phyloP scores from a whole-genome alignment of 352 stramenopile genomes.

The Globisporangium middletonii region DNA sequence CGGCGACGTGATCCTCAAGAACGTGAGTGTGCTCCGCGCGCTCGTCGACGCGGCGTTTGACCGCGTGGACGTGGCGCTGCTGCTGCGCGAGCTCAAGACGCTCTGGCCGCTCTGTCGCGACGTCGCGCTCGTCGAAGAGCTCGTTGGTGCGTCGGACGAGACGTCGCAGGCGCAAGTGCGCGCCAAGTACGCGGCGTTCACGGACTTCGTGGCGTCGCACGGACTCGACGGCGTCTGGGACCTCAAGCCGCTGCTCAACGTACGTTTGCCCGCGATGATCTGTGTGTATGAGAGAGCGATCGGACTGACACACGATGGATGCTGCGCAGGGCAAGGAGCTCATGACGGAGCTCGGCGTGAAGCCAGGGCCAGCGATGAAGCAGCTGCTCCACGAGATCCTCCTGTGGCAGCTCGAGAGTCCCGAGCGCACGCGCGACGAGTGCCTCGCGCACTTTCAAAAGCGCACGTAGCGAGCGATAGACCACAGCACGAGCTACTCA shows the following conservation, averaged over 20 bases:
- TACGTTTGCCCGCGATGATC: conserved; percentile 15
- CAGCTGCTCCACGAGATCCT: conserved; percentile 49
- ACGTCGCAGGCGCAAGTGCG: conserved; percentile 4
- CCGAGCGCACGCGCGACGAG: conserved; percentile 44
- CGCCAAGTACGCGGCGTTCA: conserved; percentile 35
- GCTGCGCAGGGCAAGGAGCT: no score
- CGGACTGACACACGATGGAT: not conserved
- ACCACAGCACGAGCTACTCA: no score
- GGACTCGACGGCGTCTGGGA: conserved; percentile 48
- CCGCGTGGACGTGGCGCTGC: conserved; percentile 39
- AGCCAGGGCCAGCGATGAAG: conserved; percentile 57
- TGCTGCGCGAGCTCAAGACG: conserved; percentile 50
- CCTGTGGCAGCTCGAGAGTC: conserved; percentile 53
- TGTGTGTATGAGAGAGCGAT: no score
- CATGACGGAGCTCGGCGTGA: conserved; percentile 37
- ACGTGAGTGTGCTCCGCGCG: conserved; percentile 30
- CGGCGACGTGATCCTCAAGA: conserved; percentile 37
- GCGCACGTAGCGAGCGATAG: not conserved
- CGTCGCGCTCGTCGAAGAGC: conserved; percentile 42
- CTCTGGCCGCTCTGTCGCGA: conserved; percentile 59
- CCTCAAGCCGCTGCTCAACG: conserved; percentile 65
- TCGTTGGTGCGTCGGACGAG: conserved; percentile 11
- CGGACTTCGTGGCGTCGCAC: conserved; percentile 16
- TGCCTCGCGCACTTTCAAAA: conserved; percentile 37
- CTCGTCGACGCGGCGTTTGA: conserved; percentile 24